phyloP scores from a whole-genome alignment of 345 rosid species.

The Boechera divaricarpa region DNA sequence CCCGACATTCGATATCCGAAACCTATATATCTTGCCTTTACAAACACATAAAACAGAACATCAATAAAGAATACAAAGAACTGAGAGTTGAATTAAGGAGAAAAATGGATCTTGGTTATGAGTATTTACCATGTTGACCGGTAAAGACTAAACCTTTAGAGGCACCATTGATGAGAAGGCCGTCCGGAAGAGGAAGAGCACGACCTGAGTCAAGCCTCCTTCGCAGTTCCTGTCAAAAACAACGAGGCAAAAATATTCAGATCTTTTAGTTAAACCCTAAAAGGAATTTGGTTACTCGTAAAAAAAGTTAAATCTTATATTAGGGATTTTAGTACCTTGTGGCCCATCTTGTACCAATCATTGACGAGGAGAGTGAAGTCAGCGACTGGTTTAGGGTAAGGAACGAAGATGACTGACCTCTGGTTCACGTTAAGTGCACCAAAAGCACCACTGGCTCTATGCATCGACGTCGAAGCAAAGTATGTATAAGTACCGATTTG shows the following conservation, averaged over 20 bases:
- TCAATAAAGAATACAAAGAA: neutral
- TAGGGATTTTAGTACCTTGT: slow-evolving; percentile 37
- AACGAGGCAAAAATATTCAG: neutral
- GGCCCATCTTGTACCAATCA: slow-evolving; percentile 60
- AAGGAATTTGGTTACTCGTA: neutral
- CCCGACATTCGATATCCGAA: slow-evolving; percentile 78
- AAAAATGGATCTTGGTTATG: neutral
- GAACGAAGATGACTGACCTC: slow-evolving; percentile 62
- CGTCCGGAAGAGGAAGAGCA: slow-evolving; percentile 59
- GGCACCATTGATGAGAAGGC: slow-evolving; percentile 75
- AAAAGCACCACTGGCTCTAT: slow-evolving; percentile 44
- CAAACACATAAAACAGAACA: neutral
- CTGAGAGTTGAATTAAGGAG: neutral
- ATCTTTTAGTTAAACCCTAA: neutral
- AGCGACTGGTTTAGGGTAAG: slow-evolving; percentile 54
- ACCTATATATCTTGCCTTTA: slow-evolving; percentile 65
- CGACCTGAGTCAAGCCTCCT: slow-evolving; percentile 55
- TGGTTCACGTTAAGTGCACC: slow-evolving; percentile 56
- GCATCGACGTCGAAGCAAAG: slow-evolving; percentile 43
- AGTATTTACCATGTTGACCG: slow-evolving; percentile 57
- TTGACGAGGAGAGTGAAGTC: slow-evolving; percentile 64
- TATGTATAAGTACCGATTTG: slow-evolving; percentile 39
- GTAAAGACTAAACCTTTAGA: slow-evolving; percentile 45
- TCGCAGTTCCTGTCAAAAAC: slow-evolving; percentile 51
- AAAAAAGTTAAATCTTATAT: neutral